phyloP scores from a whole-genome alignment of 805 yeast genomes.

The Danielia reshetovae region DNA sequence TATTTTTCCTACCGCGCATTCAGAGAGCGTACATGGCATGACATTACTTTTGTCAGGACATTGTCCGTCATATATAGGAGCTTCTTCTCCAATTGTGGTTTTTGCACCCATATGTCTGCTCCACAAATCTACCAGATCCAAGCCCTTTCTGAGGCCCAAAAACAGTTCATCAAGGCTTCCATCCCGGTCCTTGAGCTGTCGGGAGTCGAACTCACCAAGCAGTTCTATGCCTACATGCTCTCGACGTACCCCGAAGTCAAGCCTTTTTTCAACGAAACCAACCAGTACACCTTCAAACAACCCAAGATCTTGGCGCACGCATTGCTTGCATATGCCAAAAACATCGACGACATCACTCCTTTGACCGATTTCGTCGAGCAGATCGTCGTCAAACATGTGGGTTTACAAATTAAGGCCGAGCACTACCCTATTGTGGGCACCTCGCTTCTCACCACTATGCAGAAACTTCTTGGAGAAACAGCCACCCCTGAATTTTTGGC shows the following conservation, averaged over 20 bases:
- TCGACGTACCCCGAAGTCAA: slow-evolving; percentile 48
- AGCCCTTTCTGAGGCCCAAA: slow-evolving; percentile 29
- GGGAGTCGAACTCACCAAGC: slow-evolving; percentile 52
- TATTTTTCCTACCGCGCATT: no score
- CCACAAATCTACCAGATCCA: slow-evolving; percentile 21
- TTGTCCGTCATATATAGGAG: no score
- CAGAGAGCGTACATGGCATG: no score
- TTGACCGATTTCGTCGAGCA: slow-evolving; percentile 51
- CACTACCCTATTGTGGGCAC: slow-evolving; percentile 66
- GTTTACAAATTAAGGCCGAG: slow-evolving; percentile 57
- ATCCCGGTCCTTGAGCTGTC: slow-evolving; percentile 53
- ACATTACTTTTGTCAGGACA: no score
- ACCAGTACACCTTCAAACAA: slow-evolving; percentile 54
- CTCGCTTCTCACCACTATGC: slow-evolving; percentile 51
- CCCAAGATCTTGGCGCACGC: slow-evolving; percentile 65
- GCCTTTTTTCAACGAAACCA: slow-evolving; percentile 56
- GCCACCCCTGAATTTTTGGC: slow-evolving; percentile 56
- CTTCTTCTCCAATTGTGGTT: no score
- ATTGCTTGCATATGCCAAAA: slow-evolving; percentile 55
- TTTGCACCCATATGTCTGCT: slow-evolving; percentile 2
- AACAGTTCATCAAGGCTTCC: slow-evolving; percentile 38
- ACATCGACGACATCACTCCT: slow-evolving; percentile 56
- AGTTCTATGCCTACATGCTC: slow-evolving; percentile 56
- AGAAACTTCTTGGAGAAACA: slow-evolving; percentile 50
- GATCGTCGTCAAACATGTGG: slow-evolving; percentile 64